These are phyloP conservation scores for Tuber aestivum DNA, from an alignment of 495 filamentous ascomycete species.

Conservation along the genomic window DNA sequence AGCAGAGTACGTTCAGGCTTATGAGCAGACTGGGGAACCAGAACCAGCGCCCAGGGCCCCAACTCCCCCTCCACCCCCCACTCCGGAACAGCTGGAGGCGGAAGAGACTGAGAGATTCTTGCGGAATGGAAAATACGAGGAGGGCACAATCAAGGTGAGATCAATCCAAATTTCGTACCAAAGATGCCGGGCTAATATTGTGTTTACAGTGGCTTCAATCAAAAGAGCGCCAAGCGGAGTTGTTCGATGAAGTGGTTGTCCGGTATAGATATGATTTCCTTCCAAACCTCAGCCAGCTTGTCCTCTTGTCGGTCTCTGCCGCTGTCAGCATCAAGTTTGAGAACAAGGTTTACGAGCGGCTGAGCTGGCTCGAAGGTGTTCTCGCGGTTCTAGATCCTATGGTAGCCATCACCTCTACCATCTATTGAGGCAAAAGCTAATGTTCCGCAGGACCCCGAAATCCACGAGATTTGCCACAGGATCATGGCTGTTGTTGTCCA, in stretches of 20 bases:
- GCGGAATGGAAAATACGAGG: constrained; percentile 61
- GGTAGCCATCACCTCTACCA: constrained; percentile 45
- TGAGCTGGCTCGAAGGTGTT: constrained; percentile 72
- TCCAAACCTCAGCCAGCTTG: constrained; percentile 62
- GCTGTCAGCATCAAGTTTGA: constrained; percentile 68
- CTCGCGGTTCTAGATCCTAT: constrained; percentile 50
- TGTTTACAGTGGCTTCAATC: constrained; percentile 79
- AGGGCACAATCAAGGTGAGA: constrained; percentile 60
- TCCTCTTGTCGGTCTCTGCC: constrained; percentile 75
- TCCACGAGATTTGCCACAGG: constrained; percentile 63
- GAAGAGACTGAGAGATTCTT: constrained; percentile 61
- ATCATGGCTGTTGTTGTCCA: constrained; percentile 68
- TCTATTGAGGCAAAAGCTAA: constrained; percentile 20
- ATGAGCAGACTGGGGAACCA: constrained; percentile 33
- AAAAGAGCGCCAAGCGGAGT: constrained; percentile 56
- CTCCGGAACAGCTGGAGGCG: constrained; percentile 61
- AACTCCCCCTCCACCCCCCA: constrained; percentile 47
- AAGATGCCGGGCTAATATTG: constrained; percentile 15
- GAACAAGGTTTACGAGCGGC: constrained; percentile 58
- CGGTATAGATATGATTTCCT: constrained; percentile 68
- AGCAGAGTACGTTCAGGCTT: constrained; percentile 41
- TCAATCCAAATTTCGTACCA: neutral
- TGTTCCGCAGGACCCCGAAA: constrained; percentile 61
- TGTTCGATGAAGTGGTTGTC: constrained; percentile 77
- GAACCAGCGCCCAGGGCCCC: constrained; percentile 43